These are phyloP conservation scores for Diutina catenulata DNA, from an alignment of 1,139 yeast genomes.

Conservation along the genomic window DNA sequence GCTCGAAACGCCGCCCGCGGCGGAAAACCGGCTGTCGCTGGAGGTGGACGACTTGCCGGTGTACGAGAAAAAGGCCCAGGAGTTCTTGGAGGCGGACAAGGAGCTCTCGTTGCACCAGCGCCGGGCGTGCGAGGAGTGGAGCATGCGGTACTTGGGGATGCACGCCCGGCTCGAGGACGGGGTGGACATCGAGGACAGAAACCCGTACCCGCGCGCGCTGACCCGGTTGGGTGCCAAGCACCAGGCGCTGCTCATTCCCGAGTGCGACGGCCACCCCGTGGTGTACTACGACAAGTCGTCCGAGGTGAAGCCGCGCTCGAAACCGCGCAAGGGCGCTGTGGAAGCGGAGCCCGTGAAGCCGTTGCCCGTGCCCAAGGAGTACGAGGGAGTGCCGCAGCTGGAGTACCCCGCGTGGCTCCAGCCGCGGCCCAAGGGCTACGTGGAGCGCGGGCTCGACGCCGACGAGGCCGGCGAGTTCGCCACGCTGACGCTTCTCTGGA, in stretches of 20 bases:
- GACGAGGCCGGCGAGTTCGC: conserved; percentile 33
- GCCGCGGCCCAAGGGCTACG: conserved; percentile 65
- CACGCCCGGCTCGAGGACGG: conserved; percentile 72
- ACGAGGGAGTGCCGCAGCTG: conserved; percentile 22
- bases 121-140: conserved; percentile 60
- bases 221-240: conserved; percentile 67
- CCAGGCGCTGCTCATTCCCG: conserved; percentile 58
- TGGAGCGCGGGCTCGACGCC: conserved; percentile 76
- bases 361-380: conserved; percentile 39
- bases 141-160: conserved; percentile 68
- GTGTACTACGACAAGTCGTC: conserved; percentile 45
- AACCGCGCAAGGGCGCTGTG: conserved; percentile 11
- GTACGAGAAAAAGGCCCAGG: conserved; percentile 50
- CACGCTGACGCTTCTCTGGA: conserved; percentile 66
- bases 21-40: conserved; percentile 5
- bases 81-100: conserved; percentile 36
- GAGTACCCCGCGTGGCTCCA: conserved; percentile 69
- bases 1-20: conserved; percentile 5
- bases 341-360: conserved; percentile 15
- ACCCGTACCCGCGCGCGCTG: conserved; percentile 72
- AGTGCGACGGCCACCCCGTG: conserved; percentile 56
- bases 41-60: conserved; percentile 25
- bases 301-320: conserved; percentile 8
- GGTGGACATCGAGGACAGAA: conserved; percentile 62
- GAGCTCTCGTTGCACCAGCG: conserved; percentile 31